phyloP scores from a whole-genome alignment of 495 filamentous ascomycete genomes.

The Diplogelasinospora grovesii region DNA sequence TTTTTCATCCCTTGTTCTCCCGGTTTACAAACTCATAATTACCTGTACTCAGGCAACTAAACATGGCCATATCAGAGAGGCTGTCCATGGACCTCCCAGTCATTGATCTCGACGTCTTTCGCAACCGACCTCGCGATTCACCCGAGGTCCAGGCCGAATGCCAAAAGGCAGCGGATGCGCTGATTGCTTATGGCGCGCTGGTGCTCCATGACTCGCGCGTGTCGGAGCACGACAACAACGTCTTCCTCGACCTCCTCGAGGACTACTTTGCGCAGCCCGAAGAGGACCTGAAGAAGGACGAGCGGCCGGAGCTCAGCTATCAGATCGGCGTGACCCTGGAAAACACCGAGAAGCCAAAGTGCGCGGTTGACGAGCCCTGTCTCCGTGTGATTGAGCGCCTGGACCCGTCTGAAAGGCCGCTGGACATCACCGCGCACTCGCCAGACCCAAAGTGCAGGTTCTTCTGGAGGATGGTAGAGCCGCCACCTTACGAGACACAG shows the following conservation, averaged over 20 bases:
- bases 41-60: too few species aligned
- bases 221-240: conserved; percentile 39
- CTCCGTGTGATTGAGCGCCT: conserved; percentile 41
- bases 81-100: conserved; percentile 45
- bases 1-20: not conserved
- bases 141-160: conserved; percentile 38
- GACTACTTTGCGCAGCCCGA: conserved; percentile 49
- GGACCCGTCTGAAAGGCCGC: conserved; percentile 37
- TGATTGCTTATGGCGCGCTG: conserved; percentile 44
- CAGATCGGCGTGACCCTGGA: conserved; percentile 49
- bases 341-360: conserved; percentile 50
- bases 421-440: conserved; percentile 39
- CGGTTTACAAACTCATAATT: too few species aligned
- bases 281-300: conserved; percentile 31
- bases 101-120: conserved; percentile 46
- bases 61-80: too few species aligned
- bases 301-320: conserved; percentile 43
- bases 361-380: conserved; percentile 47
- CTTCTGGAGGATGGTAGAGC: conserved; percentile 45
- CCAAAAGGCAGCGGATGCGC: conserved; percentile 35
- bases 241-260: conserved; percentile 46
- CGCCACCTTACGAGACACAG: conserved; percentile 37
- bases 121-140: conserved; percentile 24
- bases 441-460: conserved; percentile 47
- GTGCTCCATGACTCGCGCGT: conserved; percentile 48